Base-by-base conservation (phyloP, 805 yeast genomes). In the Starmerella bacillaris region DNA sequence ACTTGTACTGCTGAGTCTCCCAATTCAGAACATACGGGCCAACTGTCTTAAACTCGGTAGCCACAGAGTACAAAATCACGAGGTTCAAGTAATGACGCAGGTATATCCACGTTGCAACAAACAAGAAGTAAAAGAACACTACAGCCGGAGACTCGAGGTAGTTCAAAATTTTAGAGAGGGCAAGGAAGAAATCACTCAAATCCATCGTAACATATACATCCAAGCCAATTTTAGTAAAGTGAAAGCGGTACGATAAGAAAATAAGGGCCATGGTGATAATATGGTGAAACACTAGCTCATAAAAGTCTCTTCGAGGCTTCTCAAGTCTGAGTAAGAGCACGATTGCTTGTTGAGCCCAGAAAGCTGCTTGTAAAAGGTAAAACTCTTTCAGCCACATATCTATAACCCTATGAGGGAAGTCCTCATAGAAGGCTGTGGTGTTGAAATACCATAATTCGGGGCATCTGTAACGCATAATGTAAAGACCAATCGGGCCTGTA, bases 261-360 rank as follows among this genome's bases (percentile, higher is more conserved):
- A 89, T 83, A 47, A 89, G 68, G 3, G 82, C 70, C 54, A 89
- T 72, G 18, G 99, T 89, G 43, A 89, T 73, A 42, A 89, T 68
- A 55, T 89, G 99, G 57, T 89, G 99, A 56, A 80, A 73, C 27
- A 86, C 79, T 41, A 89, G 67, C 58, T 89, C 98, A 48, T 73
- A 62, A 59, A 74, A 84, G 56, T 89, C 99, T 57, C 83, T 84
- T 57, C 99, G 70, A 38, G 94, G 96, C 55, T 80, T 80, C 58
- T 89, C 99, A 41, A 89, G 65, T 56, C 78, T 93, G 43, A 89
- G 64, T 31, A 72, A 59, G 43, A 89, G 63, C 21, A 89, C 78
- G 27, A 78, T 72, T 1, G 92, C 74, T 59, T 89, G 98, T 61
- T 89, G 99, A 17, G 83, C 73, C 99, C 99, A 89, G 57, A 82